phyloP scores from a whole-genome alignment of 768 basidiomycete species.

The Fibroporia radiculosa region DNA sequence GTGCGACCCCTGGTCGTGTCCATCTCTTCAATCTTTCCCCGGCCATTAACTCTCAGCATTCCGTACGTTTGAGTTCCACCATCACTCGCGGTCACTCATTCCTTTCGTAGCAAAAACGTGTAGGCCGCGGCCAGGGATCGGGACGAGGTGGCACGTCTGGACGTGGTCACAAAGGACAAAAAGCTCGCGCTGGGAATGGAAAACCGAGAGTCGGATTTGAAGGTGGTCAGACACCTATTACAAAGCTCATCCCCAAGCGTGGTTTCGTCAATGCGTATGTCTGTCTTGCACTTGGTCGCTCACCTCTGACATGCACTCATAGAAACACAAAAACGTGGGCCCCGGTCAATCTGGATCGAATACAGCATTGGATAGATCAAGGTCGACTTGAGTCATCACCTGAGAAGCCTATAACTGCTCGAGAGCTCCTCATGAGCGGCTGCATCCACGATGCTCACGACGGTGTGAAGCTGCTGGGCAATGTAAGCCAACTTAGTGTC shows the following conservation, averaged over 20 bases:
- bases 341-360: constrained; percentile 77
- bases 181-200: constrained; percentile 83
- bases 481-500: constrained; percentile 57
- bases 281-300: neutral
- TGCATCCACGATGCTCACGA: constrained; percentile 85
- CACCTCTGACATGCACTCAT: neutral
- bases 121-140: constrained; percentile 90
- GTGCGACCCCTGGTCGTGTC: constrained; percentile 36
- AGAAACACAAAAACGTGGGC: constrained; percentile 69
- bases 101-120: constrained; percentile 73
- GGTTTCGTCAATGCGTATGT: constrained; percentile 92
- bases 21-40: constrained; percentile 66
- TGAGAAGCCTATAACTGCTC: constrained; percentile 81
- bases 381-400: constrained; percentile 73
- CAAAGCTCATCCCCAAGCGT: constrained; percentile 84
- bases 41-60: constrained; percentile 61
- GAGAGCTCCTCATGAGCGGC: constrained; percentile 75
- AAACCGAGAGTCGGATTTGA: constrained; percentile 82
- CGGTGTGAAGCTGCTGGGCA: constrained; percentile 86
- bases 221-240: constrained; percentile 94
- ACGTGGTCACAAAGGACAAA: constrained; percentile 93
- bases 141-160: constrained; percentile 89
- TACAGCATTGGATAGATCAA: constrained; percentile 88
- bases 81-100: neutral
- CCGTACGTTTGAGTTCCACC: constrained; percentile 32